A percentile compares a stretch with the other conserved stretches of the same genome.
phyloP scores from a whole-genome alignment of 352 stramenopile species.

The Blastocystis sp. region DNA sequence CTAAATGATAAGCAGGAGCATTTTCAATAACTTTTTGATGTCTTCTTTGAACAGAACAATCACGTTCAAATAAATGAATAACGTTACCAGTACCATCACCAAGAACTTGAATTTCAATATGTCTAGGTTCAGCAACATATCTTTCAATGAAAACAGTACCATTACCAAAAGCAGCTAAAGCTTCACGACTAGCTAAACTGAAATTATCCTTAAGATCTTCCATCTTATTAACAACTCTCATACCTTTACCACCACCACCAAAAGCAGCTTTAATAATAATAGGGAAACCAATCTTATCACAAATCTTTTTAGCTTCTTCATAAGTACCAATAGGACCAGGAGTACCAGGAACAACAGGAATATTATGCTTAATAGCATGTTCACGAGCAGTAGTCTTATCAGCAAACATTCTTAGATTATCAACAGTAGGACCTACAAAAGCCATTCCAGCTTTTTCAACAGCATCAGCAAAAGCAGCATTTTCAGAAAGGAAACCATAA shows the following conservation, averaged over 20 bases:
- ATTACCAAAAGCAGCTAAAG: slow-evolving; percentile 67
- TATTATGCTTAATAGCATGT: slow-evolving; percentile 63
- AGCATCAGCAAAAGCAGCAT: slow-evolving; percentile 70
- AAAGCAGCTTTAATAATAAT: slow-evolving; percentile 93
- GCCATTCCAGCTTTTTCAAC: slow-evolving; percentile 70
- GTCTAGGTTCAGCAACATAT: slow-evolving; percentile 75
- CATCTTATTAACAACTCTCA: slow-evolving; percentile 65
- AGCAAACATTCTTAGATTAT: slow-evolving; percentile 64
- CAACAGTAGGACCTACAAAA: slow-evolving; percentile 76
- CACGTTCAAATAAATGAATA: slow-evolving; percentile 76
- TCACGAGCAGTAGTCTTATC: slow-evolving; percentile 65
- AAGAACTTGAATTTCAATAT: slow-evolving; percentile 91
- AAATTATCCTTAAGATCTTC: slow-evolving; percentile 68
- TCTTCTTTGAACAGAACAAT: slow-evolving; percentile 86
- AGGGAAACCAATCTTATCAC: slow-evolving; percentile 60
- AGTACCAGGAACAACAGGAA: slow-evolving; percentile 58
- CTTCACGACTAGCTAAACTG: slow-evolving; percentile 57
- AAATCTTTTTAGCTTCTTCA: slow-evolving; percentile 64
- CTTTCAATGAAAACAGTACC: slow-evolving; percentile 78
- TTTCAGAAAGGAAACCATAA: slow-evolving; percentile 89
- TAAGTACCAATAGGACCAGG: slow-evolving; percentile 63
- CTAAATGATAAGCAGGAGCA: slow-evolving; percentile 38
- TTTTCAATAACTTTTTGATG: slow-evolving; percentile 73
- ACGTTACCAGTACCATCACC: slow-evolving; percentile 75
- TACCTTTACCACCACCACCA: slow-evolving; percentile 82